Conservation (phyloP, 148 eudicot genomes). For the Camellia japonica region DNA sequence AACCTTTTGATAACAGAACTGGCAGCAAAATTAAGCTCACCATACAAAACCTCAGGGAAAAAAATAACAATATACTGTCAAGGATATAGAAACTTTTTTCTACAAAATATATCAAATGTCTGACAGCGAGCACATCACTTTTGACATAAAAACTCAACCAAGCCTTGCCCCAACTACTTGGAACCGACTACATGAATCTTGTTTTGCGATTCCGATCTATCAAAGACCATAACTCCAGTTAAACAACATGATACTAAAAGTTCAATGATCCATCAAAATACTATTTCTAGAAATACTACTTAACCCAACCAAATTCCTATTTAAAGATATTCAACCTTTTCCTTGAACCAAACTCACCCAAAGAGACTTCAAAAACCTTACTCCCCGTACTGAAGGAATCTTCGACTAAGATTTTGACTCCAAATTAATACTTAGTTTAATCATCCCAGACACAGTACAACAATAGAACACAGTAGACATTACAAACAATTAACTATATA, state of each 20-base stretch:
- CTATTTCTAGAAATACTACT: not conserved
- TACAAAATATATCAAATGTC: not conserved
- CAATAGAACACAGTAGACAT: not conserved
- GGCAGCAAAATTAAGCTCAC: conserved; percentile 5
- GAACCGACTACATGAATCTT: not conserved
- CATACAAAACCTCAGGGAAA: not conserved
- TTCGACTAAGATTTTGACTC: not conserved
- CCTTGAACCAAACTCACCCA: not conserved
- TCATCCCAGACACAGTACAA: conserved; percentile 5
- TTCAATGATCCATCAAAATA: not conserved
- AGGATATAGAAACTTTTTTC: not conserved
- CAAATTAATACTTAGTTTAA: not conserved
- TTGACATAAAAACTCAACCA: not conserved
- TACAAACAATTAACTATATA: not conserved
- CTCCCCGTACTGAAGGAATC: not conserved
- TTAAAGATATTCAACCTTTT: not conserved
- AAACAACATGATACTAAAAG: not conserved
- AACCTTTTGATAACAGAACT: conserved; percentile 4
- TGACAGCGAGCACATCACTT: not conserved
- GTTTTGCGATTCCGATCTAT: not conserved
- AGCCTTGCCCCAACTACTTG: not conserved
- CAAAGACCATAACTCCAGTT: not conserved
- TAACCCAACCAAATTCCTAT: not conserved
- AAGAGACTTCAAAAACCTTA: not conserved
- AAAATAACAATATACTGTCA: not conserved